Conservation (phyloP, 2,329 filamentous ascomycete species). For the Tolypocladium tropicale region DNA sequence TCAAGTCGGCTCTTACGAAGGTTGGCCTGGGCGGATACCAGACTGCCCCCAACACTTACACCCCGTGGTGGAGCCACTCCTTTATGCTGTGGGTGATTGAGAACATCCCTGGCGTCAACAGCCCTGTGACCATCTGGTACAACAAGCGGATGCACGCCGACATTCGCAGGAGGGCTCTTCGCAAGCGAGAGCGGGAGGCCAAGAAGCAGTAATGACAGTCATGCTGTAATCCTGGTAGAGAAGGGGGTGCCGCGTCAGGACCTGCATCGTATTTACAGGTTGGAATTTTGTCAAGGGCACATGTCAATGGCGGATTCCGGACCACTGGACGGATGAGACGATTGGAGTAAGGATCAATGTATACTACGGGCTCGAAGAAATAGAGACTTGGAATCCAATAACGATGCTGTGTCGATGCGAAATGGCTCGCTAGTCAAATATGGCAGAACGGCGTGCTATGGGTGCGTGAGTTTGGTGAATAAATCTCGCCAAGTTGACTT, state of each 20-base stretch:
- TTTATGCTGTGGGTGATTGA: constrained; percentile 77
- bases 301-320: neutral
- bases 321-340: neutral
- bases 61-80: constrained; percentile 88
- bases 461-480: neutral
- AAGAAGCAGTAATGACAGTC: constrained; percentile 45
- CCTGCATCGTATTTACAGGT: constrained; percentile 10
- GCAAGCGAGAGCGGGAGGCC: constrained; percentile 72
- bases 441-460: too few relatives aligned
- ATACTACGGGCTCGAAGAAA: neutral
- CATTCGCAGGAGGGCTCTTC: constrained; percentile 72
- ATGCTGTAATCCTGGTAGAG: neutral
- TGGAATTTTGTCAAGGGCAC: constrained; percentile 5
- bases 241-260: neutral
- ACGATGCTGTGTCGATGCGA: neutral
- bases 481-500: neutral
- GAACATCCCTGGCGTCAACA: constrained; percentile 42
- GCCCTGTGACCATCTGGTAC: constrained; percentile 33
- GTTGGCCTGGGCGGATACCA: constrained; percentile 75
- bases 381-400: neutral
- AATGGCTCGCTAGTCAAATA: neutral
- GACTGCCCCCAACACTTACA: constrained; percentile 71
- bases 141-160: constrained; percentile 66
- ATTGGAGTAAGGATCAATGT: neutral
- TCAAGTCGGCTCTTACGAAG: constrained; percentile 67